phyloP scores from a whole-genome alignment of 306 rosid species.

The Myrica gale region DNA sequence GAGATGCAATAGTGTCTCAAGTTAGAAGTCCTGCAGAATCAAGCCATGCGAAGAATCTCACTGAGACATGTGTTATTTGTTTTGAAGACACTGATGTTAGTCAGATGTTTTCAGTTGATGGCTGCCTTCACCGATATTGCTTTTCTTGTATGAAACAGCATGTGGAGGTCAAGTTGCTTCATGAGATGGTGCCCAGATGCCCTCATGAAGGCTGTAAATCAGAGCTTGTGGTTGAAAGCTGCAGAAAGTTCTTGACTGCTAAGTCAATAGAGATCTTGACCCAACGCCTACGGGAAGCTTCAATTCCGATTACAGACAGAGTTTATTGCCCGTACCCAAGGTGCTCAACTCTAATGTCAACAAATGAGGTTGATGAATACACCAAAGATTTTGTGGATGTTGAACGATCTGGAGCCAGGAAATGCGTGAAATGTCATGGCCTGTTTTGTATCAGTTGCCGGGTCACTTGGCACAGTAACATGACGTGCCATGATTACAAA shows the following conservation, averaged over 20 bases:
- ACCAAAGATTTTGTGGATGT: constrained; percentile 32
- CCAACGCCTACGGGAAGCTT: constrained; percentile 60
- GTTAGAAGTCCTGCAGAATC: constrained; percentile 33
- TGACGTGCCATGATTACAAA: constrained; percentile 46
- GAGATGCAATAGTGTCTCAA: constrained; percentile 64
- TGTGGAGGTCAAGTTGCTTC: constrained; percentile 68
- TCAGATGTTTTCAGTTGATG: constrained; percentile 58
- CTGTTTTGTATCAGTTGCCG: constrained; percentile 67
- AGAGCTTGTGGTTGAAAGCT: constrained; percentile 57
- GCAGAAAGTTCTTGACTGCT: constrained; percentile 60
- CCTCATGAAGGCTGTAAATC: constrained; percentile 63
- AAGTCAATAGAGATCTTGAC: constrained; percentile 51
- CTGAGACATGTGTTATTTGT: constrained; percentile 67
- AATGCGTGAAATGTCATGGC: constrained; percentile 60
- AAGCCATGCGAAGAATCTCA: constrained; percentile 22
- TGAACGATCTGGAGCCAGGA: constrained; percentile 42
- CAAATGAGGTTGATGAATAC: constrained; percentile 52
- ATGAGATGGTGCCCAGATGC: constrained; percentile 60
- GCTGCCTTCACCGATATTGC: constrained; percentile 70
- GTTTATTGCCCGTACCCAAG: constrained; percentile 75
- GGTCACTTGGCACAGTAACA: constrained; percentile 72
- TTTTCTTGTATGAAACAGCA: constrained; percentile 76
- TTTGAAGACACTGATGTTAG: constrained; percentile 56
- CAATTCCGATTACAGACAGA: constrained; percentile 58
- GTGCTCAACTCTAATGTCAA: constrained; percentile 71